phyloP scores from a whole-genome alignment of 1,284 basidiomycete species.

The Trametes sp. region DNA sequence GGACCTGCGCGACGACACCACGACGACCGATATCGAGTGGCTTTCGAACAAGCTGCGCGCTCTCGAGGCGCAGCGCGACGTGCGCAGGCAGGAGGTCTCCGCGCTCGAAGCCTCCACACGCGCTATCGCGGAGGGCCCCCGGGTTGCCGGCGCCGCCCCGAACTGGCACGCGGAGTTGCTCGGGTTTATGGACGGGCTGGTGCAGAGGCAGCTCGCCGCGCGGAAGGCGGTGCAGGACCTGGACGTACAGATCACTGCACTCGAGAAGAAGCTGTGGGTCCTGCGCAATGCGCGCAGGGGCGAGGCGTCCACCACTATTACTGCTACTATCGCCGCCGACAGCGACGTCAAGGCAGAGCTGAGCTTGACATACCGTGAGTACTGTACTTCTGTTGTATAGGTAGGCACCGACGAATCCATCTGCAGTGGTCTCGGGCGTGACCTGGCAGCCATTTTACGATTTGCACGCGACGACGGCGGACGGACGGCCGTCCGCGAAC shows the following conservation, averaged over 20 bases:
- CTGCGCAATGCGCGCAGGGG: constrained; percentile 44
- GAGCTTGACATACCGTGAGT: constrained; percentile 14
- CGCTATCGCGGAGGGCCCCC: constrained; percentile 38
- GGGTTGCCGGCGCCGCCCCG: not conserved
- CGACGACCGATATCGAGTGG: constrained; percentile 43
- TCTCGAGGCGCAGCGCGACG: constrained; percentile 47
- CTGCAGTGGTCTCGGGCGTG: constrained; percentile 57
- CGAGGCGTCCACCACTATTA: constrained; percentile 45
- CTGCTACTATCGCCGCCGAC: constrained; percentile 49
- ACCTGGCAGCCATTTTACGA: constrained; percentile 65
- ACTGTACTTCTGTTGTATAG: not conserved
- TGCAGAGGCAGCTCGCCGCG: constrained; percentile 47
- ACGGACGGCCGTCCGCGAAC: constrained; percentile 50
- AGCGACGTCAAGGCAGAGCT: constrained; percentile 49
- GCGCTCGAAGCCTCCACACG: constrained; percentile 53
- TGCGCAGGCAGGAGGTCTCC: constrained; percentile 49
- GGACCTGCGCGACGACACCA: constrained; percentile 31
- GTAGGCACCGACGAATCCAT: not conserved
- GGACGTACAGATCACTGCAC: constrained; percentile 47
- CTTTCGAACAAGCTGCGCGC: constrained; percentile 45
- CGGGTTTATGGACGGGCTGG: constrained; percentile 51
- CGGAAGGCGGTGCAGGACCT: constrained; percentile 48
- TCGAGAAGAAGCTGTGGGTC: constrained; percentile 40
- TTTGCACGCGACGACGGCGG: constrained; percentile 56
- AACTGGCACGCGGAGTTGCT: constrained; percentile 39